Evolutionary conservation across 176 grass and related monocot genomes (phyloP).

Genomic region (Miscanthus lutarioriparius): DNA sequence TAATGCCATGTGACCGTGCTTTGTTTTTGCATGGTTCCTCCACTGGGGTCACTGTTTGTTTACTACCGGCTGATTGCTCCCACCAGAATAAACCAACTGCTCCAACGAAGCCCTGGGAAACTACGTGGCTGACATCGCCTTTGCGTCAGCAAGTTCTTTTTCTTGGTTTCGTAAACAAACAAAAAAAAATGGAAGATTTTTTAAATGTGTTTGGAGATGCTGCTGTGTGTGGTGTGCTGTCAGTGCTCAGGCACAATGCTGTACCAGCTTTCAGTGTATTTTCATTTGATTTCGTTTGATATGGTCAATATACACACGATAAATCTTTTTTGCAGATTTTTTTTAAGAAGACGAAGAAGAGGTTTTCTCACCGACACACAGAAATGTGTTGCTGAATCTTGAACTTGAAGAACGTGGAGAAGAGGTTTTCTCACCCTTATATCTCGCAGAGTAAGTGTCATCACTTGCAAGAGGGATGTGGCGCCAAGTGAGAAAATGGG

Average conservation of each 20-base stretch:
- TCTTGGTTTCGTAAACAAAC: background rate
- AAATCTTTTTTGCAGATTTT: background rate
- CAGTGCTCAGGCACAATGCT: constrained; percentile 29
- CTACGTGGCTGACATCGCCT: constrained; percentile 43
- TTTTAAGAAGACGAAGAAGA: background rate
- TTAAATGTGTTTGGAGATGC: background rate
- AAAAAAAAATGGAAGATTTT: background rate
- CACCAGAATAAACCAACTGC: constrained; percentile 30
- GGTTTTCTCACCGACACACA: background rate
- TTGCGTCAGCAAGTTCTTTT: constrained; percentile 17
- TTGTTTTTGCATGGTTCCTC: background rate
- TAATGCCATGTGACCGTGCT: constrained; percentile 22
- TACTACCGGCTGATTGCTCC: background rate
- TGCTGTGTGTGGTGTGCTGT: constrained; percentile 33
- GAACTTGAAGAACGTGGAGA: background rate
- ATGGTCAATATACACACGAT: background rate
- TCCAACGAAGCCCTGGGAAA: background rate
- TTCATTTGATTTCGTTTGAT: background rate
- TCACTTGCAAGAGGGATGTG: background rate
- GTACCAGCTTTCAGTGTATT: constrained; percentile 19
- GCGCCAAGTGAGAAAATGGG: background rate
- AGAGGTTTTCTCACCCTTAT: background rate
- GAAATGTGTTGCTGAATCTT: background rate
- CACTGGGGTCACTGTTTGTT: background rate
- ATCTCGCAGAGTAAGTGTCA: background rate